A percentile compares a stretch with the other conserved stretches of the same genome.
These are phyloP conservation scores for Pisolithus tinctorius DNA, from an alignment of 768 basidiomycete species.

Conservation along the genomic window DNA sequence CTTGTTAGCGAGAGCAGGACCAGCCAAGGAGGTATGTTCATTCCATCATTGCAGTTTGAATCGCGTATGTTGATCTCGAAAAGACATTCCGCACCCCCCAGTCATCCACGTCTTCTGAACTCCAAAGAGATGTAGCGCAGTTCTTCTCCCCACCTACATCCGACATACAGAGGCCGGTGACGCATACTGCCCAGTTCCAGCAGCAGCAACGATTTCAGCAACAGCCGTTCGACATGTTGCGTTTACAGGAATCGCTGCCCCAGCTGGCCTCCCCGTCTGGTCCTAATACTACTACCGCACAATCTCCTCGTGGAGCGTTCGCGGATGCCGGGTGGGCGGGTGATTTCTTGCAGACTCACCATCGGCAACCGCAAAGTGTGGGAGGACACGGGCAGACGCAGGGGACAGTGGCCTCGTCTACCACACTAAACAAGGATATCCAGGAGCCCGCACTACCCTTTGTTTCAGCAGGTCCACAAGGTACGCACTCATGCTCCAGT, in stretches of 20 bases:
- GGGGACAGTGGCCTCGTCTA: not conserved
- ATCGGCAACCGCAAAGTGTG: not conserved
- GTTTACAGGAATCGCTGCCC: conserved; percentile 38
- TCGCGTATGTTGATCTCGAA: not conserved
- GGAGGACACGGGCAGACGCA: conserved; percentile 10
- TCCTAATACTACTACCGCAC: conserved; percentile 3
- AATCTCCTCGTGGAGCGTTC: conserved; percentile 10
- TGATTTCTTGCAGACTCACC: conserved; percentile 39
- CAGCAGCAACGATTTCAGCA: conserved; percentile 46
- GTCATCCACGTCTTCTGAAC: conserved; percentile 29
- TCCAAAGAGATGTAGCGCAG: conserved; percentile 60
- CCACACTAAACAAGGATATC: not conserved
- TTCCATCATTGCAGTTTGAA: too few species aligned
- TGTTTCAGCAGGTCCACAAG: not conserved
- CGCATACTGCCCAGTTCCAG: conserved; percentile 27
- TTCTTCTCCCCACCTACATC: conserved; percentile 47
- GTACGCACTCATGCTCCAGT: not conserved
- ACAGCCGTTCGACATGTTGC: not conserved
- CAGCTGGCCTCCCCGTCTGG: conserved; percentile 1
- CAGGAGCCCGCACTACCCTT: not conserved
- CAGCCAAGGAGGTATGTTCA: conserved; percentile 53
- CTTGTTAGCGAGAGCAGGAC: conserved; percentile 55
- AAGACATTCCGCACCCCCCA: conserved; percentile 60
- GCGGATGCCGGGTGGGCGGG: conserved; percentile 47
- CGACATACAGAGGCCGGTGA: not conserved